These are phyloP conservation scores for Breynia disticha DNA, from an alignment of 441 rosid species.

Conservation along the genomic window DNA sequence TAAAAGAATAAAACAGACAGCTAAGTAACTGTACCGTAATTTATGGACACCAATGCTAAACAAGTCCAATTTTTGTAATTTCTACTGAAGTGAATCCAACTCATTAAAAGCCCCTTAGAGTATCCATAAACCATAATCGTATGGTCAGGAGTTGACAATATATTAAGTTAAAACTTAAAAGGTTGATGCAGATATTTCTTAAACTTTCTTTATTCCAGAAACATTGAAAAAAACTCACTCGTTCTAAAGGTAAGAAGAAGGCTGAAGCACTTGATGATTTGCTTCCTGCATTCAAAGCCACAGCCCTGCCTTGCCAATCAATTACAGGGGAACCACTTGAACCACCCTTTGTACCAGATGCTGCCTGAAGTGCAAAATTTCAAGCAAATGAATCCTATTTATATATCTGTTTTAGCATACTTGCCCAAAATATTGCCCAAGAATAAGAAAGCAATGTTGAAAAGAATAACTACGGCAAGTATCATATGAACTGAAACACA, in stretches of 20 bases:
- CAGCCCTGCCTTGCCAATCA: constrained; percentile 93
- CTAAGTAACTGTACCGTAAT: background rate
- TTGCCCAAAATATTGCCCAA: too few relatives aligned
- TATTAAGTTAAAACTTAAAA: too few relatives aligned
- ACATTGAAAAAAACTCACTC: constrained; percentile 19
- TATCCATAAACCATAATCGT: background rate
- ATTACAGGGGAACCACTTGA: constrained; percentile 99
- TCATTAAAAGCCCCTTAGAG: background rate
- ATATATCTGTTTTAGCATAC: too few relatives aligned
- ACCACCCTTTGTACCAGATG: constrained; percentile 96
- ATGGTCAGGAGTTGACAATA: background rate
- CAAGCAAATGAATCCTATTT: background rate
- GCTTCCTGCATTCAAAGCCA: constrained; percentile 98
- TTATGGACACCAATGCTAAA: background rate
- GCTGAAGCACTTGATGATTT: constrained; percentile 86
- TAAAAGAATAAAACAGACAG: background rate
- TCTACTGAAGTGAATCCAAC: background rate
- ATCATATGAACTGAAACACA: too few relatives aligned
- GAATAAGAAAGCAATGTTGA: too few relatives aligned
- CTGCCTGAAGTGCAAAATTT: constrained; percentile 63
- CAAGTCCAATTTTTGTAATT: background rate
- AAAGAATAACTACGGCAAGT: too few relatives aligned
- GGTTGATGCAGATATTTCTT: background rate
- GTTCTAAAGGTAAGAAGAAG: constrained; percentile 77
- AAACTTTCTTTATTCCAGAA: background rate